Conservation (phyloP, 2,329 filamentous ascomycete species). For the Zymoseptoria tritici region DNA sequence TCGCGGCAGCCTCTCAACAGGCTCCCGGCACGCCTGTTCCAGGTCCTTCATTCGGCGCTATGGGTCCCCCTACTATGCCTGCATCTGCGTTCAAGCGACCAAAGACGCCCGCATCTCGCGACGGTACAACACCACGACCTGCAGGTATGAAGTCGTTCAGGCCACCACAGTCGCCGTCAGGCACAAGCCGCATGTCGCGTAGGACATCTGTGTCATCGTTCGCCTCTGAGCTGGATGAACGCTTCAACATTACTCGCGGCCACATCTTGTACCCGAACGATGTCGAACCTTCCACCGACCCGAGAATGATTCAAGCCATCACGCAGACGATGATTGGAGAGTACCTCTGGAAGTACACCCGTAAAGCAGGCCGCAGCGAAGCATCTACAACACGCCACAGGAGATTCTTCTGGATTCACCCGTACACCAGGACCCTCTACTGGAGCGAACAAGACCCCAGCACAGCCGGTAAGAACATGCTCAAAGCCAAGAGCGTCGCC, state of each 20-base stretch:
- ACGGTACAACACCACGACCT: conserved; percentile 52
- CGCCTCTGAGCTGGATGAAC: conserved; percentile 81
- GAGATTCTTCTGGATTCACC: conserved; percentile 98
- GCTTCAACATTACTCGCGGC: conserved; percentile 66
- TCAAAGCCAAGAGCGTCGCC: conserved; percentile 79
- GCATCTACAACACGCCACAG: conserved; percentile 85
- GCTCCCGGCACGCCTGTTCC: conserved; percentile 31
- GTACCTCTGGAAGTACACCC: conserved; percentile 97
- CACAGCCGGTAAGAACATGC: conserved; percentile 65
- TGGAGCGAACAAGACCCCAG: conserved; percentile 91
- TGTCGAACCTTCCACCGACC: conserved; percentile 67
- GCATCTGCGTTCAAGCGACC: conserved; percentile 60
- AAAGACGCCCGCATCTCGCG: conserved; percentile 23
- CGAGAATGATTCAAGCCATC: conserved; percentile 97
- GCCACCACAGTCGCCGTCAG: conserved; percentile 8
- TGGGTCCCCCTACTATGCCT: conserved; percentile 80
- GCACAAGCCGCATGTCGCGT: conserved; percentile 34
- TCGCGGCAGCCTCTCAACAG: conserved; percentile 66
- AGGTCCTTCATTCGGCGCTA: conserved; percentile 40
- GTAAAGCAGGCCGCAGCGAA: conserved; percentile 81
- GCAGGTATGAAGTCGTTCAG: conserved; percentile 36
- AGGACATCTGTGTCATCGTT: conserved; percentile 93
- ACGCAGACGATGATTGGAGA: conserved; percentile 99
- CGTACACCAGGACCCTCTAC: conserved; percentile 91
- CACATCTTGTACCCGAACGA: conserved; percentile 51